Evolutionary conservation across 192 early-diverging fungal genomes (phyloP), one percentile per base, ranked within the genome.

Genomic region (Coemansia sp.): DNA sequence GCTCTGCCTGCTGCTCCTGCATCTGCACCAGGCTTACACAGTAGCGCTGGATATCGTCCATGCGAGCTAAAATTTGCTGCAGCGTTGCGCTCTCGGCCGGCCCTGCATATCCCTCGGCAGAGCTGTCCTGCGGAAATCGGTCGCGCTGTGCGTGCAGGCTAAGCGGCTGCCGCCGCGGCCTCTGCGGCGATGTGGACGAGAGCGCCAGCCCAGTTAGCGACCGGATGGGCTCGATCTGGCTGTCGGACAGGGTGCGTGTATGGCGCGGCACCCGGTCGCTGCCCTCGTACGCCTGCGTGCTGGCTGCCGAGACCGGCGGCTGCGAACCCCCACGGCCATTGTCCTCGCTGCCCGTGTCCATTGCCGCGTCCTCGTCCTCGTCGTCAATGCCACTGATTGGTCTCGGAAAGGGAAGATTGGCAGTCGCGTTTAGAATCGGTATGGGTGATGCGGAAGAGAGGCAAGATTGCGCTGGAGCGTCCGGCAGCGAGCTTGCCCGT

Each of bases 121-220:
- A 12, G 28, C 19, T 38, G 53, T 41, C n/a, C 29, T 55, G 41
- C 53, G 19, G 20, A 22, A 17, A 36, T 17, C 9, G 50, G 35
- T 23, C 35, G n/a, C n/a, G 35, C 20, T 50, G 39, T 12, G 31
- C 23, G 1, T 23, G 48, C 47, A 40, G 35, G 10, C 44, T 32
- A 36, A 50, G 57, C 44, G 42, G 31, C 57, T 59, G 57, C 5
- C 47, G 57, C 38, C 34, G 53, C 40, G 27, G 23, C 9, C 11
- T 8, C 8, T 19, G 40, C 53, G 39, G 20, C 50, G 38, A 39
- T 8, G 21, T 50, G 12, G 57, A 58, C 19, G 69, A 72, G 48
- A 72, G 41, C 11, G 58, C 63, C 35, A 72, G 58, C 28, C 58
- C 58, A 9, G 70, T 65, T n/a, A 65, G 36, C 15, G 70, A 72